phyloP scores from a whole-genome alignment of 129 eudicot genomes.

The Cynara cardunculus region DNA sequence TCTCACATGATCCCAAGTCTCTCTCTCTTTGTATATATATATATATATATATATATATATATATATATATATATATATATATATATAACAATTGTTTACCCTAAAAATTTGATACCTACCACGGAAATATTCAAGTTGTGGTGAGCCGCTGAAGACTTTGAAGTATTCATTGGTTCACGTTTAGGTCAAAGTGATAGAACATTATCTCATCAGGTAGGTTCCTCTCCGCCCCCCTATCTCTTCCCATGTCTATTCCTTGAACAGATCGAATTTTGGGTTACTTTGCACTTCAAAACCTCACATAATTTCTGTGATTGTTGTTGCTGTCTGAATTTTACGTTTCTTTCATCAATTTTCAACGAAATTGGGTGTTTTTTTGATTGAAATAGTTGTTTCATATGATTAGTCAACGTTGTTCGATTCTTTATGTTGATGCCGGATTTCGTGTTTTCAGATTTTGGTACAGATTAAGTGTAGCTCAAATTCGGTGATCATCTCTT shows the following conservation, averaged over 20 bases:
- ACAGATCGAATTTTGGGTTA: not conserved
- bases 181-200: conserved; percentile 21
- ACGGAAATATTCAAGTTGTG: not conserved
- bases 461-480: conserved; percentile 18
- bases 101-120: not conserved
- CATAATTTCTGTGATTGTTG: not conserved
- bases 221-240: conserved; percentile 5
- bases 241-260: not conserved
- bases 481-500: conserved; percentile 8
- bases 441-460: conserved; percentile 15
- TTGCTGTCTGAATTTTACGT: not conserved
- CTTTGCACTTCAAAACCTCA: not conserved
- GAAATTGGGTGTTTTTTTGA: not conserved
- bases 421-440: conserved; percentile 4
- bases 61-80: no score
- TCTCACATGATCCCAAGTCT: no score
- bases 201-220: conserved; percentile 17
- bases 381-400: not conserved
- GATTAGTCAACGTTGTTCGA: conserved; percentile 12
- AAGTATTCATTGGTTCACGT: not conserved
- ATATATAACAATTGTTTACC: not conserved
- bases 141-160: not conserved
- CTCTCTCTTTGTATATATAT: no score
- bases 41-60: no score
- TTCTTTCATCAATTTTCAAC: not conserved